phyloP scores from a whole-genome alignment of 371 early-diverging fungal genomes.

The Mucor mucedo region DNA sequence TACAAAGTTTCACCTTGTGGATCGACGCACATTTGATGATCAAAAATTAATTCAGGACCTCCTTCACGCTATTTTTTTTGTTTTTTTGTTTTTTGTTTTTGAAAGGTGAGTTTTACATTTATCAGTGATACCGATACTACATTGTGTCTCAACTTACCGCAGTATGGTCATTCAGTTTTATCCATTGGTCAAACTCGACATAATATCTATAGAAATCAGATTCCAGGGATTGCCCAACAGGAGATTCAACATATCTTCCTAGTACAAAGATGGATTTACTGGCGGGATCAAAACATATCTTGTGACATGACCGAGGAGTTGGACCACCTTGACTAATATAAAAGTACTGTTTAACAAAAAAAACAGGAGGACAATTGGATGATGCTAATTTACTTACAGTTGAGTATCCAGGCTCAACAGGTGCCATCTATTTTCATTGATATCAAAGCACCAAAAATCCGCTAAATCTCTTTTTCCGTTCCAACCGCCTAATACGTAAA shows the following conservation, averaged over 20 bases:
- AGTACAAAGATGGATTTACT: constrained; percentile 78
- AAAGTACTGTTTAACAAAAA: neutral
- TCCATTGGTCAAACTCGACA: constrained; percentile 72
- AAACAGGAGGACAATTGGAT: neutral
- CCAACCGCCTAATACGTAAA: constrained; percentile 97
- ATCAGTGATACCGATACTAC: neutral
- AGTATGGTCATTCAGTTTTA: constrained; percentile 76
- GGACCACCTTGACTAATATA: constrained; percentile 70
- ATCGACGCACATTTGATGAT: constrained; percentile 95
- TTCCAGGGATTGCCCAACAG: constrained; percentile 60
- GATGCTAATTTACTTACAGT: constrained; percentile 45
- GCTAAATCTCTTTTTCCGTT: constrained; percentile 86
- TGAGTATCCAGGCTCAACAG: constrained; percentile 78
- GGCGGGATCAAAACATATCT: constrained; percentile 84
- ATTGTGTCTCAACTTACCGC: constrained; percentile 39
- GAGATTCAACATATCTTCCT: constrained; percentile 87
- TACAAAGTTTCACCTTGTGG: constrained; percentile 71
- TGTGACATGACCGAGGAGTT: constrained; percentile 90
- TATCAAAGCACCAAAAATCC: constrained; percentile 91
- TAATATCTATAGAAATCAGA: constrained; percentile 92
- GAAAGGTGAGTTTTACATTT: neutral
- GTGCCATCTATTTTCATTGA: constrained; percentile 68
- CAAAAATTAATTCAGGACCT: constrained; percentile 91
- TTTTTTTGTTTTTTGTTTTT: too few species aligned
- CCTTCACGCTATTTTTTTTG: constrained; percentile 51